Percentiles rank a stretch among this genome's conserved stretches.
Evolutionary conservation across 495 filamentous ascomycete species (phyloP).

Genomic region (Viridothelium virens): DNA sequence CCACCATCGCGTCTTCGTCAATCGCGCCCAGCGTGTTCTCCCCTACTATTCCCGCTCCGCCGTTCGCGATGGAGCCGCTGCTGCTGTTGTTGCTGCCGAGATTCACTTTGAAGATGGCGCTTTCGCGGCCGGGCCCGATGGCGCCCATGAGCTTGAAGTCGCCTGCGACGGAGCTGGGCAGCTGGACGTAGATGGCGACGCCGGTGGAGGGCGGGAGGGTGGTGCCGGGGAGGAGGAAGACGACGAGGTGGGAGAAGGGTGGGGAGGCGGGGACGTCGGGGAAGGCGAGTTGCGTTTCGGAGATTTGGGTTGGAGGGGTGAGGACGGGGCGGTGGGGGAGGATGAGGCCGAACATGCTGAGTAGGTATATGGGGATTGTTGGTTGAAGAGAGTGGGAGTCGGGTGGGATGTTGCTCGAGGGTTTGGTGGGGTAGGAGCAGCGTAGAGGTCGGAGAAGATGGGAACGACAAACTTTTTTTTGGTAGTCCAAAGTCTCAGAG

Average conservation of each 20-base stretch:
- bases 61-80: conserved; percentile 19
- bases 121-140: conserved; percentile 79
- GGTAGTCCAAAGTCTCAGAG: too few species aligned
- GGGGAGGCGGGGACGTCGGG: conserved; percentile 46
- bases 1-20: conserved; percentile 39
- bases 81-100: conserved; percentile 18
- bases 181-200: conserved; percentile 80
- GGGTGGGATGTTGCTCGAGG: too few species aligned
- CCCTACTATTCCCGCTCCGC: conserved; percentile 38
- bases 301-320: conserved; percentile 52
- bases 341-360: conserved; percentile 37
- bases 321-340: conserved; percentile 50
- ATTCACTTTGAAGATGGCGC: conserved; percentile 70
- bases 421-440: too few species aligned
- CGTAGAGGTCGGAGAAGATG: too few species aligned
- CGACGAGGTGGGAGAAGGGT: conserved; percentile 67
- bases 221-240: conserved; percentile 81
- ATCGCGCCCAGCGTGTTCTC: conserved; percentile 25
- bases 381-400: too few species aligned
- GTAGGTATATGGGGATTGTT: too few species aligned
- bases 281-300: conserved; percentile 62
- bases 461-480: too few species aligned
- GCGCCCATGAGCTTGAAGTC: conserved; percentile 79
- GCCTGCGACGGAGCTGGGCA: conserved; percentile 37
- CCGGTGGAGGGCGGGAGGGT: conserved; percentile 66